Conservation (phyloP, 805 yeast genomes). For the Priceomyces medius region DNA sequence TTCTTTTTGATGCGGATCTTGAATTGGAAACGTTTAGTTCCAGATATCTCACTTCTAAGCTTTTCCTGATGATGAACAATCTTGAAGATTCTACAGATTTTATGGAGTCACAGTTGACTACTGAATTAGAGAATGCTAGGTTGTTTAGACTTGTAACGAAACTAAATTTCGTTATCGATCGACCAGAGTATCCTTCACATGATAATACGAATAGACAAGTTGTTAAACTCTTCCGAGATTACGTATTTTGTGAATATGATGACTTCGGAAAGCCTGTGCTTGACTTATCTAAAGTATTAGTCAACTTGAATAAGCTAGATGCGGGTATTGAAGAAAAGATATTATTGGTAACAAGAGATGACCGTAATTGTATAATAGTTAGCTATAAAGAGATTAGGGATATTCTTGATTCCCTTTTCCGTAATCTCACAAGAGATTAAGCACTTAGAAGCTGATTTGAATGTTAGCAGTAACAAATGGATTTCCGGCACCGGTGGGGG, state of each 20-base stretch:
- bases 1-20: slow-evolving; percentile 20
- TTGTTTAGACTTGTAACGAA: slow-evolving; percentile 80
- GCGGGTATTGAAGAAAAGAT: slow-evolving; percentile 87
- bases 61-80: slow-evolving; percentile 49
- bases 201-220: slow-evolving; percentile 71
- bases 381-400: slow-evolving; percentile 81
- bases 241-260: slow-evolving; percentile 80
- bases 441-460: no score
- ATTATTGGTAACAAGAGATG: slow-evolving; percentile 79
- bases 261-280: slow-evolving; percentile 73
- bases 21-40: slow-evolving; percentile 24
- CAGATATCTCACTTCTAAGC: slow-evolving; percentile 27
- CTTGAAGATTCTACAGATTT: slow-evolving; percentile 54
- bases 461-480: no score
- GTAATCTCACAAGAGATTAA: slow-evolving; percentile 37
- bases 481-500: no score
- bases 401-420: slow-evolving; percentile 66
- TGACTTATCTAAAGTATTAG: slow-evolving; percentile 79
- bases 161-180: slow-evolving; percentile 71
- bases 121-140: slow-evolving; percentile 86
- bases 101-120: slow-evolving; percentile 58
- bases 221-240: slow-evolving; percentile 70
- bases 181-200: slow-evolving; percentile 69
- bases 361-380: slow-evolving; percentile 78
- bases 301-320: slow-evolving; percentile 82